Evolutionary conservation across 2,329 filamentous ascomycete genomes (phyloP).

Genomic region (Talaromyces sp.): DNA sequence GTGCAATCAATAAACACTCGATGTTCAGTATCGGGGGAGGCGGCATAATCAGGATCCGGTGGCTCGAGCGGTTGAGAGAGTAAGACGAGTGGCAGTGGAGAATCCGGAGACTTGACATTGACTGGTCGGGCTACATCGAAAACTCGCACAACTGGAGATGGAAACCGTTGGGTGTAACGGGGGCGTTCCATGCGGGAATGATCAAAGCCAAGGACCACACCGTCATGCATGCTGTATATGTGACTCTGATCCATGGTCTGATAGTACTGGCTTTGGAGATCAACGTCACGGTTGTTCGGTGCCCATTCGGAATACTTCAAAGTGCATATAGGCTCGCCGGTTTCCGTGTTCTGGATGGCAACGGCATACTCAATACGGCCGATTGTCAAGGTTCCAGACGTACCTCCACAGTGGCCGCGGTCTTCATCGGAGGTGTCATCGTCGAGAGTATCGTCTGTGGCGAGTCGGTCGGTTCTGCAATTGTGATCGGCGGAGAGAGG

Average conservation of each 20-base stretch:
- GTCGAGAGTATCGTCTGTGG: slow-evolving; percentile 54
- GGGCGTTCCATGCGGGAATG: slow-evolving; percentile 55
- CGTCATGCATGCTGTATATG: slow-evolving; percentile 81
- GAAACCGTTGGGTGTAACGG: slow-evolving; percentile 65
- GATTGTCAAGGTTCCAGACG: slow-evolving; percentile 74
- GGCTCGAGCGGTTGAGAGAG: slow-evolving; percentile 79
- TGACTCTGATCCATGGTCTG: slow-evolving; percentile 81
- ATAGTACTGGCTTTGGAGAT: slow-evolving; percentile 79
- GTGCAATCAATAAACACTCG: slow-evolving; percentile 85
- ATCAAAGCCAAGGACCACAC: slow-evolving; percentile 76
- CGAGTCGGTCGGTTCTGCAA: slow-evolving; percentile 56
- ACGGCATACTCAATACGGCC: slow-evolving; percentile 88
- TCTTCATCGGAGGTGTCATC: slow-evolving; percentile 43
- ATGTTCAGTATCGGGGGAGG: slow-evolving; percentile 40
- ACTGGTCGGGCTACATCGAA: slow-evolving; percentile 81
- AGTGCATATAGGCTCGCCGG: slow-evolving; percentile 74
- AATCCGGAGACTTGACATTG: slow-evolving; percentile 60
- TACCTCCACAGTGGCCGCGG: slow-evolving; percentile 60
- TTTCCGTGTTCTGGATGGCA: slow-evolving; percentile 71
- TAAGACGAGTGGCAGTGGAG: slow-evolving; percentile 66
- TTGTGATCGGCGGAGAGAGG: slow-evolving; percentile 68
- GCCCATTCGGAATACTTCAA: slow-evolving; percentile 93
- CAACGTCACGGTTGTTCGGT: slow-evolving; percentile 83
- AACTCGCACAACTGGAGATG: slow-evolving; percentile 76
- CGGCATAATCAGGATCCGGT: slow-evolving; percentile 40